Conservation (phyloP, 2,329 filamentous ascomycete species). For the Escovopsis sp. region DNA sequence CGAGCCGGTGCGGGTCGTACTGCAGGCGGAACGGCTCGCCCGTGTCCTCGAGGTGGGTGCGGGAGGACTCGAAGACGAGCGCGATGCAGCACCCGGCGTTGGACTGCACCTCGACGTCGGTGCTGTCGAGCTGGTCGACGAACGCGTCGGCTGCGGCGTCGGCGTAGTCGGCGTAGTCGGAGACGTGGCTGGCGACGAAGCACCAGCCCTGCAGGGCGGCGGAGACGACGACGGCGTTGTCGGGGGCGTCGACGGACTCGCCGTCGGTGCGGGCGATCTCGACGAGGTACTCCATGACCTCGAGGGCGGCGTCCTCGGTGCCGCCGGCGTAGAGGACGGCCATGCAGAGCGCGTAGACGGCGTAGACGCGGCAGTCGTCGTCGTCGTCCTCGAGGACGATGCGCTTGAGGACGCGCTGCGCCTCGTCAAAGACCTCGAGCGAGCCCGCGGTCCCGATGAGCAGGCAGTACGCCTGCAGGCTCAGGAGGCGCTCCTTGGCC, state of each 20-base stretch:
- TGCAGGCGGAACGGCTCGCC: slow-evolving; percentile 34
- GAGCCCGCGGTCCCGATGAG: slow-evolving; percentile 57
- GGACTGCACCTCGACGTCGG: slow-evolving; percentile 57
- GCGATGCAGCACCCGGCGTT: slow-evolving; percentile 70
- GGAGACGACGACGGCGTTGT: slow-evolving; percentile 55
- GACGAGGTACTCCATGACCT: slow-evolving; percentile 60
- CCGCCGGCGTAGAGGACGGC: slow-evolving; percentile 64
- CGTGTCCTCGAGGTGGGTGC: slow-evolving; percentile 32
- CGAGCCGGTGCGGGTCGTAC: slow-evolving; percentile 34
- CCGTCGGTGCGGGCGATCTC: slow-evolving; percentile 74
- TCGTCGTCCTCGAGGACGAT: slow-evolving; percentile 42
- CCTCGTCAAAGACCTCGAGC: slow-evolving; percentile 17
- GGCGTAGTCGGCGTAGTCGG: slow-evolving; percentile 57
- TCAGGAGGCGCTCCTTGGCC: slow-evolving; percentile 53
- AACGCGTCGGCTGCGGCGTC: slow-evolving; percentile 66
- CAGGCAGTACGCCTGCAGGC: slow-evolving; percentile 56
- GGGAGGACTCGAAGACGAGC: slow-evolving; percentile 60
- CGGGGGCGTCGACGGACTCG: slow-evolving; percentile 52
- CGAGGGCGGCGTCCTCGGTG: slow-evolving; percentile 49
- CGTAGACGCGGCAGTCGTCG: slow-evolving; percentile 48
- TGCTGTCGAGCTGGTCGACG: slow-evolving; percentile 70
- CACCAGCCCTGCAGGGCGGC: slow-evolving; percentile 69
- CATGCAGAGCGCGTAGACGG: slow-evolving; percentile 61
- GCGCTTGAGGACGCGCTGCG: slow-evolving; percentile 17
- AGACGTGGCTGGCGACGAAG: slow-evolving; percentile 62